Evolutionary conservation across 2,329 filamentous ascomycete species (phyloP), one percentile per base, ranked within the genome.

Genomic region (Xylariomycetidae sp.): DNA sequence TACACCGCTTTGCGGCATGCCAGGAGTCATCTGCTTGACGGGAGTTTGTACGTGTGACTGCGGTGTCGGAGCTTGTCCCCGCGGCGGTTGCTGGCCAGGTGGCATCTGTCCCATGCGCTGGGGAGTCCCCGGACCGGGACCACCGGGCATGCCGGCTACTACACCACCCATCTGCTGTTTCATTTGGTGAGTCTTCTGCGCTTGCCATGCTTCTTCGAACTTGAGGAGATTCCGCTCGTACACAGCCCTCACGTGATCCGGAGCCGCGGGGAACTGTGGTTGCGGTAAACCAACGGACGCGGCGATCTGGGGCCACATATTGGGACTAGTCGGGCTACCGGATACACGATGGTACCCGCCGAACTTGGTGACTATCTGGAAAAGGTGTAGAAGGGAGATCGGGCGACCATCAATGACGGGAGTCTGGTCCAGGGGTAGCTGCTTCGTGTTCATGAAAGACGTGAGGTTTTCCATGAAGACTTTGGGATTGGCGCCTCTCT

Each of bases 331-430:
- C n/a, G n/a, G n/a, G n/a, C n/a, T n/a, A n/a, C n/a, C n/a, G n/a
- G n/a, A n/a, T 3, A 93, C 77, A 39, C 72, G 76, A 47, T 82
- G 84, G 35, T 82, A 92, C 5, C 88, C 88, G 16, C 85, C 85
- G 44, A 75, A 70, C 48, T 84, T 89, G 46, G 81, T 74, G 2
- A 95, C 85, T 0, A 76, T 68, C 40, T 82, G 76, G 57, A 93
- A 96, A 3, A 96, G 67, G 40, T 80, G 74, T 52, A 86, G 75
- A 10, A 95, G 62, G 48, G 82, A 82, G 23, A 96, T 68, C 0
- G 74, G 74, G 9, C 85, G 79, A 33, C 87, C 84, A 33, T 76
- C 80, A 16, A 94, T 74, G 15, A 76, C 64, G 0, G 89, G 89
- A 41, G 79, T 82, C 1, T 74, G 65, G 29, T 95, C 87, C 31